Conservation (phyloP, 345 rosid genomes). For the Populus alba region DNA sequence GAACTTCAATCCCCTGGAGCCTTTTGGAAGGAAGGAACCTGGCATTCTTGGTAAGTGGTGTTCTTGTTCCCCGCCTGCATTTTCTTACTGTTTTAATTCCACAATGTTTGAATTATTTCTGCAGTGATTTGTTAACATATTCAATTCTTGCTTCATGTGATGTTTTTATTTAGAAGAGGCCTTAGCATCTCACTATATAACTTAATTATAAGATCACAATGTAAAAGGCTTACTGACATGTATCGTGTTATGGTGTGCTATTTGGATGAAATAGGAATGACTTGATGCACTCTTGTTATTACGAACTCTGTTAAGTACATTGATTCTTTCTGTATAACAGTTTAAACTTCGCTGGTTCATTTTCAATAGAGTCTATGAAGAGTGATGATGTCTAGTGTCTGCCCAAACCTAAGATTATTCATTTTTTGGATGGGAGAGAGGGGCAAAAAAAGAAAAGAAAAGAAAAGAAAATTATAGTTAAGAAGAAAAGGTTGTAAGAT, state of each 20-base stretch:
- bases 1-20: conserved; percentile 29
- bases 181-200: neutral
- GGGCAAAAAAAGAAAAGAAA: neutral
- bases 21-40: conserved; percentile 21
- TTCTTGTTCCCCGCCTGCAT: neutral
- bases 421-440: neutral
- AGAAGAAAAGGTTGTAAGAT: neutral
- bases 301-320: conserved; percentile 1
- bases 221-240: neutral
- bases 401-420: neutral
- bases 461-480: neutral
- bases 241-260: neutral
- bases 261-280: neutral
- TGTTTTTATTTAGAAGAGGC: neutral
- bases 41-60: conserved; percentile 41
- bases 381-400: neutral
- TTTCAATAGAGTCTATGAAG: neutral
- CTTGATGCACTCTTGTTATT: neutral
- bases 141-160: neutral
- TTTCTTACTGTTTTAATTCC: neutral
- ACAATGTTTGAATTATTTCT: neutral
- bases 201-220: neutral
- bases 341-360: conserved; percentile 4
- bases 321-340: conserved; percentile 1
- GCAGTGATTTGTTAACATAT: neutral